Evolutionary conservation across 805 yeast genomes (phyloP).

Genomic region (Barnettozyma botsteinii): DNA sequence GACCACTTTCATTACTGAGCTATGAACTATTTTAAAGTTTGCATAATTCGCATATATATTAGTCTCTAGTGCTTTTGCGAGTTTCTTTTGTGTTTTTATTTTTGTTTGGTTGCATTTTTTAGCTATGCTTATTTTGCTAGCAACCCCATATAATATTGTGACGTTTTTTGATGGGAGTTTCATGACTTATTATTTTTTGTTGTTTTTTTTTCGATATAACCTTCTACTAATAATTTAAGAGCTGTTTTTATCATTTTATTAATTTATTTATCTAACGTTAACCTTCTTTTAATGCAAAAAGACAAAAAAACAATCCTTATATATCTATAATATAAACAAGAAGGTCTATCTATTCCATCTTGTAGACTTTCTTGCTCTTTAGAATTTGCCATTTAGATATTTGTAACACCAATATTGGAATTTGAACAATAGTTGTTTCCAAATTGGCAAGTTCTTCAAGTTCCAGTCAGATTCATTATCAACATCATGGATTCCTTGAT

Average conservation of each 20-base stretch:
- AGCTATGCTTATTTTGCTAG: neutral
- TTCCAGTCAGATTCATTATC: slow-evolving; percentile 31
- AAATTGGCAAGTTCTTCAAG: slow-evolving; percentile 27
- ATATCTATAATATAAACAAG: neutral
- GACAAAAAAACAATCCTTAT: neutral
- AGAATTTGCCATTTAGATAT: slow-evolving; percentile 11
- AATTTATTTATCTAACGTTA: neutral
- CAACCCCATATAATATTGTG: too few relatives aligned
- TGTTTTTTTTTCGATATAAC: neutral
- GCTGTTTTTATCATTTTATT: neutral
- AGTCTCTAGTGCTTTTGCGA: neutral
- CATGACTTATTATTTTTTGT: neutral
- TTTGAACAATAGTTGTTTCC: slow-evolving; percentile 27
- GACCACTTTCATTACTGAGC: slow-evolving; percentile 65
- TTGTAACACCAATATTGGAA: slow-evolving; percentile 28
- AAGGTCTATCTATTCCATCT: too few relatives aligned
- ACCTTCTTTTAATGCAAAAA: neutral
- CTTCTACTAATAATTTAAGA: neutral
- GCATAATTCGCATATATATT: neutral
- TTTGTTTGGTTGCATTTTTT: neutral
- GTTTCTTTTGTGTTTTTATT: neutral
- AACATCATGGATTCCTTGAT: slow-evolving; percentile 29
- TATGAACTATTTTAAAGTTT: slow-evolving; percentile 9
- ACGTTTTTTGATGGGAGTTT: neutral
- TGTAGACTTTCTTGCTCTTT: neutral